Base-by-base conservation (phyloP, 1,284 basidiomycete species). In the Fomitopsis palustris region DNA sequence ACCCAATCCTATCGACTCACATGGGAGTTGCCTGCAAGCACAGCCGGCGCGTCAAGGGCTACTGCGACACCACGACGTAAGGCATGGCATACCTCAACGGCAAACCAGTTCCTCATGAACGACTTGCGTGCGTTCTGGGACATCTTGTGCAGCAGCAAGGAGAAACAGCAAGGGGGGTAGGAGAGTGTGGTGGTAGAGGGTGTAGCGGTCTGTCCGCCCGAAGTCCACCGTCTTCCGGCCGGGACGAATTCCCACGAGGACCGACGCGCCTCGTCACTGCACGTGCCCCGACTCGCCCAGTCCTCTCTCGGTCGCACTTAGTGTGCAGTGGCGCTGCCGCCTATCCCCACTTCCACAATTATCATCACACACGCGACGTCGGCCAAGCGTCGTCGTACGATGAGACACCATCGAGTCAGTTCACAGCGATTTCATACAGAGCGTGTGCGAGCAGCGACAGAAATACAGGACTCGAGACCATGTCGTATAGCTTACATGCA, bases 71-170 rank as follows among this genome's bases (percentile, higher is more conserved):
- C 33, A 23, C 31, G 58, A 45, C 45, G 41, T 54, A 57, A 37
- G 53, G 17, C 55, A 19, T 49, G 35, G 72, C 76, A 29, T 62
- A 90, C 90, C 87, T 92, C 90, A 67, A 92, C 78, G 76, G 90
- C 90, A 69, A 81, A 91, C 90, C 90, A 92, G 76, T 91, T 79
- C 77, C 82, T 88, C 81, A 88, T 80, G 67, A 87, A 81, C 21
- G 67, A 56, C 56, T 59, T 72, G 39, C 71, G 67, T 39, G 72
- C 23, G 54, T 57, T 55, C 42, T 42, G 19, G 6, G 73, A 67
- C 72, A 73, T 73, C 56, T 56, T 62, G 61, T 58, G 35, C 38
- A 55, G 58, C 43, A 45, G 43, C 43, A 45, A 45, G 21, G 16
- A 27, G 45, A 14, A 47, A 3, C 12, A 37, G 35, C 10, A 51